These are phyloP conservation scores for Arthrobotrys sphaeroides DNA, from an alignment of 2,329 filamentous ascomycete genomes.

Conservation along the genomic window DNA sequence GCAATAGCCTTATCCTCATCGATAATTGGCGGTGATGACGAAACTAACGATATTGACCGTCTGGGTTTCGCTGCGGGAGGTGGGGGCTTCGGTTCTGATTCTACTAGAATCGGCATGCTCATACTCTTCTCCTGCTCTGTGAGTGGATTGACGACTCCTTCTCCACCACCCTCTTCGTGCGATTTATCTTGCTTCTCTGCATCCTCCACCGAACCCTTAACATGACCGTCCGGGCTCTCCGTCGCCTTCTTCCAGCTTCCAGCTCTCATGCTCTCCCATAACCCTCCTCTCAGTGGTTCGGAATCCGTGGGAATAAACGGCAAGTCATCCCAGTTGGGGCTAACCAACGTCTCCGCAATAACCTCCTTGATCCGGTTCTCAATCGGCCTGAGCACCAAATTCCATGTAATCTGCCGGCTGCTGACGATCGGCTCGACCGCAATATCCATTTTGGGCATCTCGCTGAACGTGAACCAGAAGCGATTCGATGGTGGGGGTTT, in stretches of 20 bases:
- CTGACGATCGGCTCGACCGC: slow-evolving; percentile 96
- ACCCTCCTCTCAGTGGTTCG: slow-evolving; percentile 83
- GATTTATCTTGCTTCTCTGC: slow-evolving; percentile 58
- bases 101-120: slow-evolving; percentile 60
- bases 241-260: slow-evolving; percentile 26
- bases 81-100: slow-evolving; percentile 55
- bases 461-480: slow-evolving; percentile 93
- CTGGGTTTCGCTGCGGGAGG: slow-evolving; percentile 54
- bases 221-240: slow-evolving; percentile 56
- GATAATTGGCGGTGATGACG: slow-evolving; percentile 24
- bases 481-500: slow-evolving; percentile 96
- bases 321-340: slow-evolving; percentile 95
- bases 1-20: slow-evolving; percentile 48
- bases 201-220: slow-evolving; percentile 58
- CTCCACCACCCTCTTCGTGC: slow-evolving; percentile 53
- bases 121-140: slow-evolving; percentile 58
- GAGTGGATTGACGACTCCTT: slow-evolving; percentile 39
- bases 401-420: slow-evolving; percentile 93
- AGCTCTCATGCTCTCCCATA: slow-evolving; percentile 69
- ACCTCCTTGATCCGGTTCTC: slow-evolving; percentile 95
- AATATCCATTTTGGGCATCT: slow-evolving; percentile 92
- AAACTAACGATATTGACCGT: slow-evolving; percentile 14
- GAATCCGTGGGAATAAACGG: slow-evolving; percentile 85
- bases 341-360: slow-evolving; percentile 86
- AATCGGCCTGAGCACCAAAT: slow-evolving; percentile 88